phyloP scores from a whole-genome alignment of 495 filamentous ascomycete species.

The Podospora appendiculata region DNA sequence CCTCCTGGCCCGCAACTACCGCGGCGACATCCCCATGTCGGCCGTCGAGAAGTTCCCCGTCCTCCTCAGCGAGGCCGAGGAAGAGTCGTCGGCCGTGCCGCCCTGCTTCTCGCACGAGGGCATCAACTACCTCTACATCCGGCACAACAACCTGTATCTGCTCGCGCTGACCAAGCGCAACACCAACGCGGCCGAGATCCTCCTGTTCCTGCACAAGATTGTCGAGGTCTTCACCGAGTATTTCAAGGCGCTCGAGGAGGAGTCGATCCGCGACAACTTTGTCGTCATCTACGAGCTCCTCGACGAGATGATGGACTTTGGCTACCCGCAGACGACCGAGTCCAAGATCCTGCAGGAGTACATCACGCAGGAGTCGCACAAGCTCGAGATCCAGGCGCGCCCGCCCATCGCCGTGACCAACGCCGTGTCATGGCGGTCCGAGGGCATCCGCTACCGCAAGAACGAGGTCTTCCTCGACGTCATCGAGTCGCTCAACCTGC shows the following conservation, averaged over 20 bases:
- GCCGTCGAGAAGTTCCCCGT: conserved; percentile 98
- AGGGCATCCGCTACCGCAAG: conserved; percentile 98
- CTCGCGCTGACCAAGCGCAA: conserved; percentile 98
- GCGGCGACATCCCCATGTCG: conserved; percentile 98
- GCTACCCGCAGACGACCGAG: conserved; percentile 98
- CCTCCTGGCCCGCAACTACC: conserved; percentile 96
- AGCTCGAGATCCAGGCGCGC: conserved; percentile 95
- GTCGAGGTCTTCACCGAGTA: conserved; percentile 99
- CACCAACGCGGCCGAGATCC: conserved; percentile 96
- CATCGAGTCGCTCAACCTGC: conserved; percentile 91
- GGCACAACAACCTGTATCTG: conserved; percentile 98
- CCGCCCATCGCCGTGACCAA: conserved; percentile 99
- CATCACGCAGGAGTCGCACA: conserved; percentile 99
- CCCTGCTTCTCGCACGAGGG: conserved; percentile 99
- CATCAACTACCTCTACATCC: conserved; percentile 99
- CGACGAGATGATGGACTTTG: conserved; percentile 99
- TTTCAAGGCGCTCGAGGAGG: conserved; percentile 98
- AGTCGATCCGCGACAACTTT: conserved; percentile 99
- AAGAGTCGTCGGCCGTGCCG: conserved; percentile 95
- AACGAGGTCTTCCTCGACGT: conserved; percentile 99
- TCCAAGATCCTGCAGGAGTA: conserved; percentile 99
- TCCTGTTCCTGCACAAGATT: conserved; percentile 95
- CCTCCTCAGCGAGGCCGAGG: conserved; percentile 96
- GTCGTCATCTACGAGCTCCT: conserved; percentile 98
- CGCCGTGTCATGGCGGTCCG: conserved; percentile 94